A percentile compares a stretch with the other conserved stretches of the same genome.
Conservation (phyloP, 2,329 filamentous ascomycete species). For the Pseudopyricularia cyperi region DNA sequence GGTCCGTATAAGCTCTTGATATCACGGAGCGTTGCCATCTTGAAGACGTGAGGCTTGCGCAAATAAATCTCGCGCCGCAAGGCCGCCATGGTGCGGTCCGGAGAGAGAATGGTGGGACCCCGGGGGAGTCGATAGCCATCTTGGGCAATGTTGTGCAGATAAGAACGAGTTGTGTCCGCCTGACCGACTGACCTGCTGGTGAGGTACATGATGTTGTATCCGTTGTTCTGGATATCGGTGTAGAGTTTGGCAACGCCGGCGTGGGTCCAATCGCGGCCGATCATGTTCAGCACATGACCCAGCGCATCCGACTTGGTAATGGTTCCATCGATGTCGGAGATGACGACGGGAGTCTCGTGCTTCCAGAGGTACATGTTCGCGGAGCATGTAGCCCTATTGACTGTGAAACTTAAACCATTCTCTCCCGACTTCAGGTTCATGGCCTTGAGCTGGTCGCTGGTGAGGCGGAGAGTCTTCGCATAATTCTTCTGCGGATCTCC, state of each 20-base stretch:
- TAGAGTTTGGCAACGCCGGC: slow-evolving; percentile 94
- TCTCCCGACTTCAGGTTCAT: slow-evolving; percentile 72
- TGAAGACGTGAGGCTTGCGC: slow-evolving; percentile 95
- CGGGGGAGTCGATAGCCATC: slow-evolving; percentile 76
- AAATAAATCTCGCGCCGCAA: slow-evolving; percentile 86
- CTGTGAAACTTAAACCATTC: slow-evolving; percentile 91
- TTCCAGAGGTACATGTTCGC: slow-evolving; percentile 93
- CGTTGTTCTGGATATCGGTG: slow-evolving; percentile 86
- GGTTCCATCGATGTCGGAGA: slow-evolving; percentile 96
- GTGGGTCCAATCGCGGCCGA: slow-evolving; percentile 96
- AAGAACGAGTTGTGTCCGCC: slow-evolving; percentile 79
- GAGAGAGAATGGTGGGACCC: slow-evolving; percentile 88
- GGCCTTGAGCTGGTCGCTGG: slow-evolving; percentile 86
- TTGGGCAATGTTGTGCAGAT: slow-evolving; percentile 79
- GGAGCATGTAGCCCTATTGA: slow-evolving; percentile 84
- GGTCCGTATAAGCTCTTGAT: slow-evolving; percentile 78
- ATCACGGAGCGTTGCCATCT: slow-evolving; percentile 95
- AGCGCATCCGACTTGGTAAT: slow-evolving; percentile 96
- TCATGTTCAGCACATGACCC: slow-evolving; percentile 90
- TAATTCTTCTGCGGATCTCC: slow-evolving; percentile 75
- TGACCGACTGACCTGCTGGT: slow-evolving; percentile 90
- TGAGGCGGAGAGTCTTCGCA: slow-evolving; percentile 89
- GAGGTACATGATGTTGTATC: slow-evolving; percentile 97
- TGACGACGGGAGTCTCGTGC: slow-evolving; percentile 83
- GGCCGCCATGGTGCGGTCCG: slow-evolving; percentile 88